phyloP scores from a whole-genome alignment of 1,284 basidiomycete species.

The Meira miltonrushii region DNA sequence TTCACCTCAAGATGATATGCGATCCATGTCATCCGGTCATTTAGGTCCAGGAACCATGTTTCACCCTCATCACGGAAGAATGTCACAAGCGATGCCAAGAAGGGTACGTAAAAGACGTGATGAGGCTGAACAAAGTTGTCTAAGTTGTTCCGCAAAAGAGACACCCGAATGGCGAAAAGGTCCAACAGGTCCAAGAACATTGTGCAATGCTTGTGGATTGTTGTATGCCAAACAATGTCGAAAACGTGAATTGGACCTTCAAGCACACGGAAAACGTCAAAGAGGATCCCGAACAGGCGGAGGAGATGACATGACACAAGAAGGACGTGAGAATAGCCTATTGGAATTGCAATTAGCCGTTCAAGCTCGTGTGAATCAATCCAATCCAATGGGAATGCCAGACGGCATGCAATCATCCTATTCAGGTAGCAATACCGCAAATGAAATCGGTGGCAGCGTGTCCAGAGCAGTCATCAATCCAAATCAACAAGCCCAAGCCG shows the following conservation, averaged over 20 bases:
- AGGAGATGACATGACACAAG: constrained; percentile 4
- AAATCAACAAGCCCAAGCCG: too few relatives aligned
- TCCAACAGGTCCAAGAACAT: constrained; percentile 23
- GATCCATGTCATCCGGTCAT: neutral
- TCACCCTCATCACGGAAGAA: neutral
- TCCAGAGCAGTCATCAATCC: too few relatives aligned
- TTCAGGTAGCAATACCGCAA: too few relatives aligned
- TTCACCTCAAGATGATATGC: neutral
- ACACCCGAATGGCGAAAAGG: constrained; percentile 32
- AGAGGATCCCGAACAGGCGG: neutral
- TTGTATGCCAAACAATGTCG: constrained; percentile 26
- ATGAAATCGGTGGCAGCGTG: too few relatives aligned
- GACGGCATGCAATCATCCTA: too few relatives aligned
- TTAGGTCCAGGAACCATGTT: neutral
- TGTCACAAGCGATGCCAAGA: neutral
- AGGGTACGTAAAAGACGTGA: constrained; percentile 5
- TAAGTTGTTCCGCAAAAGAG: constrained; percentile 21
- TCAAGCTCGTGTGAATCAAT: neutral
- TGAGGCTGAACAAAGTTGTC: constrained; percentile 18
- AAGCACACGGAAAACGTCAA: constrained; percentile 7
- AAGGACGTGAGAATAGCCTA: neutral
- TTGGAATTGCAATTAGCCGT: constrained; percentile 6
- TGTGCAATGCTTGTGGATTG: constrained; percentile 29
- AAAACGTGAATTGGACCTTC: constrained; percentile 15
- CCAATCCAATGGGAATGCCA: neutral